Evolutionary conservation across 2,329 filamentous ascomycete species (phyloP), one percentile per base, ranked within the genome.

Genomic region (Xylariaceae sp.): DNA sequence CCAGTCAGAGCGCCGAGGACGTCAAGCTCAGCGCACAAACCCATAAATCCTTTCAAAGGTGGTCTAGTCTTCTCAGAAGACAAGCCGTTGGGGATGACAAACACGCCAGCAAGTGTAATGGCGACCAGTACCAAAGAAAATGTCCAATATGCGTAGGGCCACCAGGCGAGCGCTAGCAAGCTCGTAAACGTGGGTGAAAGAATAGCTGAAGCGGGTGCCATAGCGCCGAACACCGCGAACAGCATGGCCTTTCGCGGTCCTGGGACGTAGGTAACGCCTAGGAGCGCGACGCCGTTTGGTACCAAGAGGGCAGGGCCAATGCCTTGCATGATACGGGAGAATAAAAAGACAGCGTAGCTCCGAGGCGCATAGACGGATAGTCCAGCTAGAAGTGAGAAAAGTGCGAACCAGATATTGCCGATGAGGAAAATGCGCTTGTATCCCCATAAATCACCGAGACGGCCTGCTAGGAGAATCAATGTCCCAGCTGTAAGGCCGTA

Each of bases 271-370:
- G 68, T 70, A 0, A 78, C 74, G 0, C 82, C 81, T 1, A 84
- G 66, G 7, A 86, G 70, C 2, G 81, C 83, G 20, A 85, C 69
- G 0, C 73, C 80, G 57, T 83, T 84, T 0, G 83, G 82, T 2
- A 85, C 70, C 42, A 79, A 64, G 53, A 86, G 74, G 0, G 81
- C 79, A 2, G 81, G 77, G 0, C 82, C 82, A 32, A 80, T 76
- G 1, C 79, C 76, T 53, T 81, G 79, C 26, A 81, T 62, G 2
- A 76, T 72, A 2, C 80, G 74, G 29, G 77, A 74, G 55, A 81
- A 78, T 32, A 73, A 66, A 46, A 74, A 67, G 32, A 71, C 54
- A 29, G 64, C 59, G 51, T 73, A 71, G 40, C 66, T 65, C 41
- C 61, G 57, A 37, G 58, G 48, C 2, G 58, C 48, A 56, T 77